Percentiles rank a stretch among this genome's conserved stretches.
Evolutionary conservation across 73 alveolate genomes (phyloP).

Genomic region (Blepharisma stoltei): DNA sequence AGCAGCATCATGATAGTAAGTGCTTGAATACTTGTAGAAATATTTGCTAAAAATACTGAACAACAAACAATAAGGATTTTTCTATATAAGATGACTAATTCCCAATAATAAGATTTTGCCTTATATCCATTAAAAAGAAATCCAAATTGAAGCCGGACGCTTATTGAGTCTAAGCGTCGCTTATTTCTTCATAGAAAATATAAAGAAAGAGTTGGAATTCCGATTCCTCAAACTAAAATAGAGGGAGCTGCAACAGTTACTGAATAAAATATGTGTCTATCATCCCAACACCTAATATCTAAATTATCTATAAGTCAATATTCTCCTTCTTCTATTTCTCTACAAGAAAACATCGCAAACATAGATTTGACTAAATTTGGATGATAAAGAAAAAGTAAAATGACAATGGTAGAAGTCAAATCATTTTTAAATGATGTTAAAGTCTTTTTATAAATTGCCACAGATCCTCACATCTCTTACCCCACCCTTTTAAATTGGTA

Average conservation of each 20-base stretch:
- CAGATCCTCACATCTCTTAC: too few relatives aligned
- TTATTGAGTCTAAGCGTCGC: background rate
- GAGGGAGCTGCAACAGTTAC: conserved; percentile 51
- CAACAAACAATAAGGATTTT: conserved; percentile 38
- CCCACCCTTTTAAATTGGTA: too few relatives aligned
- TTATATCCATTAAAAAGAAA: conserved; percentile 41
- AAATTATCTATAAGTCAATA: conserved; percentile 31
- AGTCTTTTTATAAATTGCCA: conserved; percentile 18
- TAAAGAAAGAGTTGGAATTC: conserved; percentile 38
- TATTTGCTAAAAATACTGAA: conserved; percentile 28
- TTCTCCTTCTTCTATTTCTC: conserved; percentile 34
- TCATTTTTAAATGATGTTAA: conserved; percentile 10
- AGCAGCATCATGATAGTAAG: conserved; percentile 2
- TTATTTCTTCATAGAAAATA: conserved; percentile 3
- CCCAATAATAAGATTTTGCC: conserved; percentile 39
- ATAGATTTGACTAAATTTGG: conserved; percentile 34
- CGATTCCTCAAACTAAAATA: conserved; percentile 32
- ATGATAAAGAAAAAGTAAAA: conserved; percentile 39
- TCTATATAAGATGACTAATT: conserved; percentile 41
- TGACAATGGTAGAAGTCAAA: conserved; percentile 34
- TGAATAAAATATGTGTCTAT: conserved; percentile 30
- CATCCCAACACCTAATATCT: conserved; percentile 36
- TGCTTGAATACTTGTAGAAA: conserved; percentile 49
- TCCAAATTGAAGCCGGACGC: conserved; percentile 32
- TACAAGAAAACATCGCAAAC: conserved; percentile 41